Evolutionary conservation across 768 basidiomycete genomes (phyloP).

Genomic region (Punctularia strigosozonata): DNA sequence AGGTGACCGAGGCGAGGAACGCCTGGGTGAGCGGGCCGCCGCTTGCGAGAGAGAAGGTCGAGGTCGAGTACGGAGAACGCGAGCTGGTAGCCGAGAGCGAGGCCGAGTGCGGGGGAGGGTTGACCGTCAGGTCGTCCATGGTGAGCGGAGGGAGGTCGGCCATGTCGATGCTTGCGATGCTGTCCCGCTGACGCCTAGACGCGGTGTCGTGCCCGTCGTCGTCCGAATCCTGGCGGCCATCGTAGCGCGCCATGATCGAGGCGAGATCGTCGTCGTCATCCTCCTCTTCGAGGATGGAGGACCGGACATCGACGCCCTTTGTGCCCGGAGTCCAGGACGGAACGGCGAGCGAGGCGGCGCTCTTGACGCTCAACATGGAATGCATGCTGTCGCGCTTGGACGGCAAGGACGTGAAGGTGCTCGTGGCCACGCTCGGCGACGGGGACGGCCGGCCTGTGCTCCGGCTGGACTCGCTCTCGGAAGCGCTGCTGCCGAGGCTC

Average conservation of each 20-base stretch:
- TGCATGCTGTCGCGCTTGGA: constrained; percentile 17
- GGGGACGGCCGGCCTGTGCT: constrained; percentile 9
- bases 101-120: too few species aligned
- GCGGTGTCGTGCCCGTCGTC: too few species aligned
- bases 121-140: too few species aligned
- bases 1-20: neutral
- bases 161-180: too few species aligned
- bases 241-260: too few species aligned
- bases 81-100: neutral
- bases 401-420: constrained; percentile 15
- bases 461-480: neutral
- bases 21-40: neutral
- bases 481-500: constrained; percentile 12
- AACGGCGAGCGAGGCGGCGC: neutral
- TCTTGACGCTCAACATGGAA: too few species aligned
- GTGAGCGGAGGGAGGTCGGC: neutral
- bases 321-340: neutral
- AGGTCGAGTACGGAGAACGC: too few species aligned
- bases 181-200: too few species aligned
- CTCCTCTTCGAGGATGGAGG: constrained; percentile 20
- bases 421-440: constrained; percentile 11
- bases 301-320: constrained; percentile 12
- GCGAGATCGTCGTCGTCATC: constrained; percentile 8
- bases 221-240: too few species aligned
- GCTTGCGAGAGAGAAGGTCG: too few species aligned